Conservation (phyloP, 106 monocot genomes). For the Dendrobium officinale region DNA sequence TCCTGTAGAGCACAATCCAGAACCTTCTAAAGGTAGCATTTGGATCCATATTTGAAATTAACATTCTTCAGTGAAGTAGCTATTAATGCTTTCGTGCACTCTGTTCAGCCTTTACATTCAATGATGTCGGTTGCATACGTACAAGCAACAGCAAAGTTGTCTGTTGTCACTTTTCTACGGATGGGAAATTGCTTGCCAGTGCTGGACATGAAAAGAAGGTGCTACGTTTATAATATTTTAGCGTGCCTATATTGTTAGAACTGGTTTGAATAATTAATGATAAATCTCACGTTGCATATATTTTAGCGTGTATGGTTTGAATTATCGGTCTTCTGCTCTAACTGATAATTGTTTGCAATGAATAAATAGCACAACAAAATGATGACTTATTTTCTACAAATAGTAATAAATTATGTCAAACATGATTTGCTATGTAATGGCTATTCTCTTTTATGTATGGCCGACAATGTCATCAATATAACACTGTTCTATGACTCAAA, state of each 20-base stretch:
- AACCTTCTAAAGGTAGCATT: conserved; percentile 51
- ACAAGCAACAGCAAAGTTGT: conserved; percentile 81
- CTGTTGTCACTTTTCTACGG: conserved; percentile 93
- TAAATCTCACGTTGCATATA: background rate
- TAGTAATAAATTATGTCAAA: background rate
- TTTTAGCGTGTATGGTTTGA: background rate
- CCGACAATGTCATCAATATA: too few species aligned
- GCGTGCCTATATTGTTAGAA: background rate
- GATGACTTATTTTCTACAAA: background rate
- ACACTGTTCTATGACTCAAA: background rate
- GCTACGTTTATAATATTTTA: background rate
- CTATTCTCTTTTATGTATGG: too few species aligned
- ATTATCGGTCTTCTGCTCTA: background rate
- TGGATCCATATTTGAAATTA: background rate
- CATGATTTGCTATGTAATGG: background rate
- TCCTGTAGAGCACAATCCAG: conserved; percentile 68
- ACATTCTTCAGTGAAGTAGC: background rate
- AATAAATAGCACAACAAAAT: background rate
- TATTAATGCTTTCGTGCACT: background rate
- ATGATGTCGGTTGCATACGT: conserved; percentile 58
- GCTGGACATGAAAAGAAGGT: conserved; percentile 99
- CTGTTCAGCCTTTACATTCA: conserved; percentile 59
- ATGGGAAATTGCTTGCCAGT: conserved; percentile 89
- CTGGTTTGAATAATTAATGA: background rate
- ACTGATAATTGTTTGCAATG: background rate